Conservation (phyloP, 495 filamentous ascomycete genomes). For the Aspergillus haitiensis region DNA sequence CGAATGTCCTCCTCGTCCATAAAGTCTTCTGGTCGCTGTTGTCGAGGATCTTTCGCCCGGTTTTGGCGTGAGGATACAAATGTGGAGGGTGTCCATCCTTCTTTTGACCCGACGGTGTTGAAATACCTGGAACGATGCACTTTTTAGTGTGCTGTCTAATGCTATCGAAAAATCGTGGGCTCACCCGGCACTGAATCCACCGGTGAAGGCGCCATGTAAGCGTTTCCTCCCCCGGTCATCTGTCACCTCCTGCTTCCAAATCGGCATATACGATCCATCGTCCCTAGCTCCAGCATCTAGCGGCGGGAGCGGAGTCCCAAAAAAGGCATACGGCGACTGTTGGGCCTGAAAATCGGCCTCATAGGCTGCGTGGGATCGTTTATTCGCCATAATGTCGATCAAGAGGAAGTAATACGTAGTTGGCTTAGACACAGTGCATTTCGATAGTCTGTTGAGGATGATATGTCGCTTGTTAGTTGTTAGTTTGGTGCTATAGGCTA, state of each 20-base stretch:
- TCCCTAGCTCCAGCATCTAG: constrained; percentile 76
- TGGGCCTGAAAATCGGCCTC: constrained; percentile 73
- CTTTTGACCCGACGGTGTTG: constrained; percentile 96
- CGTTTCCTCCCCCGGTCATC: constrained; percentile 91
- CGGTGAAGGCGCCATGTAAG: constrained; percentile 94
- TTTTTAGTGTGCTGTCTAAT: constrained; percentile 33
- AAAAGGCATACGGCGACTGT: constrained; percentile 77
- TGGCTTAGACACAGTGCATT: constrained; percentile 2
- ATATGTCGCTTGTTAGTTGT: background rate
- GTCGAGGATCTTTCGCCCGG: constrained; percentile 65
- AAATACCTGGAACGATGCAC: constrained; percentile 67
- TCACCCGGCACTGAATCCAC: constrained; percentile 94
- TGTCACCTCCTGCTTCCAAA: constrained; percentile 97
- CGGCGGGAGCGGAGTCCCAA: constrained; percentile 83
- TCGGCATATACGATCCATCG: constrained; percentile 88
- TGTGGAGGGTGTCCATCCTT: constrained; percentile 90
- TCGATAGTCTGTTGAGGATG: constrained; percentile 8
- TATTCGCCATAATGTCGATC: constrained; percentile 58
- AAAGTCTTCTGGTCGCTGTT: constrained; percentile 82
- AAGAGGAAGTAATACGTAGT: background rate
- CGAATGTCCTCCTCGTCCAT: constrained; percentile 98
- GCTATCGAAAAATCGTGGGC: constrained; percentile 31
- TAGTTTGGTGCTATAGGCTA: too few species aligned
- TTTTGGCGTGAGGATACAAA: constrained; percentile 89
- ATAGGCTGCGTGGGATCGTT: constrained; percentile 74